phyloP scores from a whole-genome alignment of 2,329 filamentous ascomycete genomes.

The Didymella arachidicola region DNA sequence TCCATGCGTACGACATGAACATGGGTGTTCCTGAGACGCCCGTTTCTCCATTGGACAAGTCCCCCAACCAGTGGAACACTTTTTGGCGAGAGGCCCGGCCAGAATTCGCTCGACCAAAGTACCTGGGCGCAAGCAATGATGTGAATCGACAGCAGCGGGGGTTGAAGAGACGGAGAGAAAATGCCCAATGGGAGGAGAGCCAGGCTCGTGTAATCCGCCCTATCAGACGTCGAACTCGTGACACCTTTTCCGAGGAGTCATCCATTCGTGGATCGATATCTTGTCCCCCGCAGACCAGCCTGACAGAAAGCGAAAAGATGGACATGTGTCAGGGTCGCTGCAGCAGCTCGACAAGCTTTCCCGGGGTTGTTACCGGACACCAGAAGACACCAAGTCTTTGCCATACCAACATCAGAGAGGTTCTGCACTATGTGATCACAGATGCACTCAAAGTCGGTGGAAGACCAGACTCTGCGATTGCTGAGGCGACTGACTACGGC shows the following conservation, averaged over 20 bases:
- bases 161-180: conserved; percentile 55
- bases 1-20: conserved; percentile 77
- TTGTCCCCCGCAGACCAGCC: conserved; percentile 23
- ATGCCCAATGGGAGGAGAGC: conserved; percentile 40
- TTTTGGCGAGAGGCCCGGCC: conserved; percentile 50
- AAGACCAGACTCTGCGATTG: conserved; percentile 60
- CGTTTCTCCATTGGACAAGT: conserved; percentile 52
- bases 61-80: conserved; percentile 35
- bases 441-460: conserved; percentile 62
- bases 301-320: conserved; percentile 26
- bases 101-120: conserved; percentile 54
- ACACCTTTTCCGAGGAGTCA: conserved; percentile 44
- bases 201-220: conserved; percentile 37
- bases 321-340: conserved; percentile 31
- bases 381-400: conserved; percentile 57
- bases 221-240: conserved; percentile 38
- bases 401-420: conserved; percentile 57
- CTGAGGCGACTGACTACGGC: conserved; percentile 56
- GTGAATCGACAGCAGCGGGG: conserved; percentile 51
- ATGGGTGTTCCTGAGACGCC: conserved; percentile 75
- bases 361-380: conserved; percentile 49
- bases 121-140: conserved; percentile 54
- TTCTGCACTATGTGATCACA: conserved; percentile 61
- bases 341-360: conserved; percentile 40
- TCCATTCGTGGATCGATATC: conserved; percentile 28